Percentiles rank a stretch among this genome's conserved stretches.
These are phyloP conservation scores for Solanum gracilifrons DNA, from an alignment of 257 asterid species.

Conservation along the genomic window DNA sequence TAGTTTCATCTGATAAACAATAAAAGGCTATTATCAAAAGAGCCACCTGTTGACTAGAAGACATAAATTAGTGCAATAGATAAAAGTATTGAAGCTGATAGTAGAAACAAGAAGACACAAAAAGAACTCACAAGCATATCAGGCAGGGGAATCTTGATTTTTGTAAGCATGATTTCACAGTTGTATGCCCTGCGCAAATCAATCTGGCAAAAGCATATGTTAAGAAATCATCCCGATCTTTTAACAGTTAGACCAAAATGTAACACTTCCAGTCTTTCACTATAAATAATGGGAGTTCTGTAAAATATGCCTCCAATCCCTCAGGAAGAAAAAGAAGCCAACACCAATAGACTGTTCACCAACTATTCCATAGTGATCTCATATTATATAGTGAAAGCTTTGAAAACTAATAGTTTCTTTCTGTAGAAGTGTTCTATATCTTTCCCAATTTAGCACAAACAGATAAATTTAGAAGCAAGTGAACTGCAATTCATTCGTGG, in stretches of 20 bases:
- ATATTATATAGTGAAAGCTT: neutral
- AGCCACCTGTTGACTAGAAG: neutral
- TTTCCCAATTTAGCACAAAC: neutral
- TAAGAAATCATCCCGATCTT: neutral
- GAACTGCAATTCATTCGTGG: neutral
- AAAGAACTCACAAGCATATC: slow-evolving; percentile 80
- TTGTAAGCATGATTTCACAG: slow-evolving; percentile 97
- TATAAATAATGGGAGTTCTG: neutral
- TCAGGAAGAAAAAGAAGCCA: neutral
- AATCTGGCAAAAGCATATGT: slow-evolving; percentile 41
- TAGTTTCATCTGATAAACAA: neutral
- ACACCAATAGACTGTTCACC: neutral
- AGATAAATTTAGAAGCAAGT: neutral
- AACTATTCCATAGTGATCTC: neutral
- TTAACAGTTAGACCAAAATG: neutral
- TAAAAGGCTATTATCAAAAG: neutral
- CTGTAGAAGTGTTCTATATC: neutral
- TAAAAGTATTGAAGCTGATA: neutral
- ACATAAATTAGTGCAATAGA: neutral
- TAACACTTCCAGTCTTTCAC: neutral
- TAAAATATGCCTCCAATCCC: neutral
- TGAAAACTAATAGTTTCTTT: neutral
- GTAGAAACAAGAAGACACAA: slow-evolving; percentile 2
- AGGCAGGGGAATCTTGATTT: slow-evolving; percentile 85
- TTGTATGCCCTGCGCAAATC: slow-evolving; percentile 95